These are phyloP conservation scores for Exophiala sp. DNA, from an alignment of 2,329 filamentous ascomycete genomes.

Conservation along the genomic window DNA sequence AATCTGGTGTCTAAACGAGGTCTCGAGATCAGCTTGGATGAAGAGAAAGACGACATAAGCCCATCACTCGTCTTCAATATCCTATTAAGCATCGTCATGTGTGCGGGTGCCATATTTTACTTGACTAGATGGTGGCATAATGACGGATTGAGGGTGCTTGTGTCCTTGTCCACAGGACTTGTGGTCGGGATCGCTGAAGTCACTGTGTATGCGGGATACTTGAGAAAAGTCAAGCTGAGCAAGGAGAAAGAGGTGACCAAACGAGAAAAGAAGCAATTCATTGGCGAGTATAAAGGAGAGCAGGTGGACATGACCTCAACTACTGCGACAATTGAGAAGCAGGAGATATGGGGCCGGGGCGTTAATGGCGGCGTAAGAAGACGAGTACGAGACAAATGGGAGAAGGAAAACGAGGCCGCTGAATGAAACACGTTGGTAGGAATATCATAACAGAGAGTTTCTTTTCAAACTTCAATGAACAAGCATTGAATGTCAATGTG, in stretches of 20 bases:
- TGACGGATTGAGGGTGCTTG: constrained; percentile 34
- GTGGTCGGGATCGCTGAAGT: constrained; percentile 47
- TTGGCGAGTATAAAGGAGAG: constrained; percentile 27
- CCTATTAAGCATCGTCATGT: constrained; percentile 75
- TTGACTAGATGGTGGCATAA: constrained; percentile 31
- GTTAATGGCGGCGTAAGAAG: constrained; percentile 40
- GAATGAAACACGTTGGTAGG: background rate
- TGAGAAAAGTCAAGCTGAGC: constrained; percentile 42
- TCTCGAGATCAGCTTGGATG: constrained; percentile 39
- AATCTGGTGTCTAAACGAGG: constrained; percentile 59
- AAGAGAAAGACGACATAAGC: constrained; percentile 36
- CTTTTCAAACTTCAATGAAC: background rate
- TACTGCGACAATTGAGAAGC: constrained; percentile 24
- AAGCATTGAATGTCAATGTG: no score
- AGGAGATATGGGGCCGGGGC: constrained; percentile 42
- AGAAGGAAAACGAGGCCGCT: constrained; percentile 28
- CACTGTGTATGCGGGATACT: constrained; percentile 45
- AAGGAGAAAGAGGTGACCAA: constrained; percentile 37
- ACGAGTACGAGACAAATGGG: constrained; percentile 40
- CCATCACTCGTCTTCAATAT: constrained; percentile 78
- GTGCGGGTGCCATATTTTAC: constrained; percentile 47
- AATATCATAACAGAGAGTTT: background rate
- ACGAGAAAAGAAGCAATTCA: constrained; percentile 39
- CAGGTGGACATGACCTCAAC: background rate
- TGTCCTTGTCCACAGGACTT: constrained; percentile 40